Base-by-base conservation (phyloP, 768 basidiomycete genomes). In the Porpolomopsis calyptriformis region DNA sequence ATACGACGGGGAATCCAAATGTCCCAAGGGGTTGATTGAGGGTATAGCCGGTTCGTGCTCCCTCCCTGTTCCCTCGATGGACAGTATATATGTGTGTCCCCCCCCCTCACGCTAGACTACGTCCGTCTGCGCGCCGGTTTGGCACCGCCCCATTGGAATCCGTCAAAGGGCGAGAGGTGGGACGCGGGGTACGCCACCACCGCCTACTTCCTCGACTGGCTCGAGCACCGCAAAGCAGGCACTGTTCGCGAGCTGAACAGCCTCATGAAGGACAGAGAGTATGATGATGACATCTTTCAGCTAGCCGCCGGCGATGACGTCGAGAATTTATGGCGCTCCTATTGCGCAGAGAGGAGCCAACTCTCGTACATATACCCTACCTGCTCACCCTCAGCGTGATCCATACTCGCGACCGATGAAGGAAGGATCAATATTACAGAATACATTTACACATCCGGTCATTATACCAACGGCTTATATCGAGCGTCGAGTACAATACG, bases 131-230 rank as follows among this genome's bases (percentile, higher is more conserved):
- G 70, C 33, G 73, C 76, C 6, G 70, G 69, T 1, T 67, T 78
- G 22, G 65, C 59, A 0, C 82, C 86, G 1, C 85, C 83, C 5
- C 85, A 88, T 54, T 88, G 86, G 86, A 67, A 62, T 39, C 67
- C 65, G 24, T 58, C 59, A 2, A 64, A 60, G 49, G 70, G 66
- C 4, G 70, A 70, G 35, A 62, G 58, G 24, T 88, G 86, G 86
- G 85, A 89, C 50, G 77, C 71, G 16, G 86, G 86, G 11, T 89
- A 88, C 59, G 75, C 77, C 33, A 70, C 67, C 22, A 89, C 85
- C 1, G 85, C 72, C 2, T 87, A 74, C 59, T 87, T 89, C 55
- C 73, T 87, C 44, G 73, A 76, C 43, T 87, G 83, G 82, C 58
- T 73, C 48, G 77, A 84, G 56, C 61, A 57, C 19, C 66, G 67